phyloP scores from a whole-genome alignment of 208 protist genomes.

The Wallacemonas sp. region DNA sequence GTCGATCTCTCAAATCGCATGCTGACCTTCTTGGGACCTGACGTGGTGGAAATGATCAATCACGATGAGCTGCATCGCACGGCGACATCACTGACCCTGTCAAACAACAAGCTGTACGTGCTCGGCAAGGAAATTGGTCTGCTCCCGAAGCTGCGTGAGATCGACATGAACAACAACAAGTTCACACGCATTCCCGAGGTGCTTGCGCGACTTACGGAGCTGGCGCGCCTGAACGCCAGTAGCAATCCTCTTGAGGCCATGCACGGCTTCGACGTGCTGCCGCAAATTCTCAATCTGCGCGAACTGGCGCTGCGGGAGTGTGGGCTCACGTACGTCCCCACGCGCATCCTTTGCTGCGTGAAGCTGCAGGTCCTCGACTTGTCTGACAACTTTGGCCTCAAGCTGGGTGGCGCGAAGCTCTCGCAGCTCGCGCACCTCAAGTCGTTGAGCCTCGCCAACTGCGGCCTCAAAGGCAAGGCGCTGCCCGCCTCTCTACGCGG shows the following conservation, averaged over 20 bases:
- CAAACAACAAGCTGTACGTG: constrained; percentile 78
- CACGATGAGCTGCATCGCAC: constrained; percentile 66
- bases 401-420: constrained; percentile 48
- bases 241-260: constrained; percentile 58
- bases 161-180: constrained; percentile 75
- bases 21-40: constrained; percentile 53
- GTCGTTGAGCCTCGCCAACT: constrained; percentile 66
- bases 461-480: constrained; percentile 50
- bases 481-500: constrained; percentile 59
- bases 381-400: constrained; percentile 66
- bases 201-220: constrained; percentile 48
- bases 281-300: constrained; percentile 48
- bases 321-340: constrained; percentile 45
- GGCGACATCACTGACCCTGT: constrained; percentile 68
- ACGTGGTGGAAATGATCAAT: constrained; percentile 69
- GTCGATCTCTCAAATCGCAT: constrained; percentile 74
- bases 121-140: constrained; percentile 77
- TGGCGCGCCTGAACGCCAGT: constrained; percentile 68
- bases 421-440: constrained; percentile 37
- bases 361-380: constrained; percentile 71
- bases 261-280: constrained; percentile 50
- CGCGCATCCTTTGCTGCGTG: constrained; percentile 42
- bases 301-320: constrained; percentile 61
- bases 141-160: constrained; percentile 67
- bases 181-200: constrained; percentile 73